Evolutionary conservation across 2,329 filamentous ascomycete species (phyloP).

Genomic region (Penicillium thymicola): DNA sequence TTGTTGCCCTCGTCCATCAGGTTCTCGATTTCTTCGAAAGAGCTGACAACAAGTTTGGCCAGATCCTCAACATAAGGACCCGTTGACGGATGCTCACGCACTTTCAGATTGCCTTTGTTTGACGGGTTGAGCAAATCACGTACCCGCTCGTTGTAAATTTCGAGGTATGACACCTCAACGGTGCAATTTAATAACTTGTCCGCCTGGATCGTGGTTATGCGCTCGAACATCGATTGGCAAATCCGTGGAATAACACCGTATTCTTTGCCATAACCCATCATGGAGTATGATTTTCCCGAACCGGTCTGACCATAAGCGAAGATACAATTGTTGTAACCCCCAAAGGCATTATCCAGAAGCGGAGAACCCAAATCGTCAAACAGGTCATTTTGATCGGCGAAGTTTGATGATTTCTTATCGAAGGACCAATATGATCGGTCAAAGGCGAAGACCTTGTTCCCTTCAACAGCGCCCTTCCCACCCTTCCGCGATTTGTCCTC

Average conservation of each 20-base stretch:
- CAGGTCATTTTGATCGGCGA: slow-evolving; percentile 84
- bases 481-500: slow-evolving; percentile 52
- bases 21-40: slow-evolving; percentile 93
- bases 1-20: slow-evolving; percentile 99
- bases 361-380: slow-evolving; percentile 86
- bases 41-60: slow-evolving; percentile 88
- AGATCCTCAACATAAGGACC: slow-evolving; percentile 98
- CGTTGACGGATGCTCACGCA: slow-evolving; percentile 94
- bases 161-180: slow-evolving; percentile 95
- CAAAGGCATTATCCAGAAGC: slow-evolving; percentile 94
- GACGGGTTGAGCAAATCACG: slow-evolving; percentile 91
- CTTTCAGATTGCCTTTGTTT: slow-evolving; percentile 94
- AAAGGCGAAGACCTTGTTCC: slow-evolving; percentile 86
- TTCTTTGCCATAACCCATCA: slow-evolving; percentile 99
- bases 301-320: slow-evolving; percentile 98
- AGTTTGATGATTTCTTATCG: slow-evolving; percentile 73
- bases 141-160: slow-evolving; percentile 98
- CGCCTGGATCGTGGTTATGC: slow-evolving; percentile 68
- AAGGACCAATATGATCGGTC: slow-evolving; percentile 99
- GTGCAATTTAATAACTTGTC: slow-evolving; percentile 82
- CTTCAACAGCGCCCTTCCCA: slow-evolving; percentile 63
- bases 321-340: slow-evolving; percentile 99
- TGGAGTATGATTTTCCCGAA: slow-evolving; percentile 97
- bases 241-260: slow-evolving; percentile 94
- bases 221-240: slow-evolving; percentile 94